Evolutionary conservation across 2,329 filamentous ascomycete genomes (phyloP), one percentile per base, ranked within the genome.

Genomic region (Mycosphaerella sp.): DNA sequence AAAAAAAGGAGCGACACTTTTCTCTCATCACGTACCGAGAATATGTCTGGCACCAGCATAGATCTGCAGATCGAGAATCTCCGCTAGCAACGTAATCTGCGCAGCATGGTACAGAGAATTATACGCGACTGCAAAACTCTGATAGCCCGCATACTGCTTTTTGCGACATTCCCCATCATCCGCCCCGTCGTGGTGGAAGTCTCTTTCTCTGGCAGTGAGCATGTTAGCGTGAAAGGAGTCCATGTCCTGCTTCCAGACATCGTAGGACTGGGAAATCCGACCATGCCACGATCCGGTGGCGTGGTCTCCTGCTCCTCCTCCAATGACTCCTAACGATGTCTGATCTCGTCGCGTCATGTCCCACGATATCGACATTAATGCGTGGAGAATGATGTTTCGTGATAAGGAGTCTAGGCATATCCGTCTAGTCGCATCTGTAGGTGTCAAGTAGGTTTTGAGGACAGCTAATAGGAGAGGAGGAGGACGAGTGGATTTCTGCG

Each of bases 261-360:
- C 74, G 53, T 83, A 83, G 0, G 79, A 79, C 2, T 70, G 62
- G 1, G 71, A 69, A 36, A 83, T 71, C 4, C 77, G 73, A 3
- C 68, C 66, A 47, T 74, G 75, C 79, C 79, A 82, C 5, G 44
- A 48, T 21, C 49, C 45, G n/a, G n/a, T n/a, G n/a, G n/a, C n/a
- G n/a, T n/a, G n/a, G 16, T 37, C 39, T 7, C 25, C 25, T 2
- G 44, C 32, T 6, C 18, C 44, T 36, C 46, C 44, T 30, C 42
- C 41, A 13, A 55, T 34, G 28, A 53, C 30, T 12, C 78, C 77
- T 0, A 84, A 71, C 0, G 78, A 77, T 0, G 80, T 83, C 59
- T 84, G 80, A 49, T 84, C 81, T 6, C 81, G 71, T 1, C 81
- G 71, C 44, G 79, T 77, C 69, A 84, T 76, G 52, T 84, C 80